These are phyloP conservation scores for Inonotus hispidus DNA, from an alignment of 1,284 basidiomycete genomes.

Conservation along the genomic window DNA sequence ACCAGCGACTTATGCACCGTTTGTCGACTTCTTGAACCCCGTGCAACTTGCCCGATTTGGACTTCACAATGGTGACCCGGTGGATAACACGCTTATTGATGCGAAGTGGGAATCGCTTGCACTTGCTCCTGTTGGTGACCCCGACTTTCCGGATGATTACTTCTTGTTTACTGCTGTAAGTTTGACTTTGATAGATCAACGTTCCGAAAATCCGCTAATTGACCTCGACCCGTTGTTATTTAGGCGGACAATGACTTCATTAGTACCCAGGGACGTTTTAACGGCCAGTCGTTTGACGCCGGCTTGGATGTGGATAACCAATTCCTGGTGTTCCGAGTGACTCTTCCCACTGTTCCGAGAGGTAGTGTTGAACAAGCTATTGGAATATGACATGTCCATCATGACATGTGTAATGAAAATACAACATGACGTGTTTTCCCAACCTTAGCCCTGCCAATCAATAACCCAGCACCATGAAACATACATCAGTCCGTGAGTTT, in stretches of 20 bases:
- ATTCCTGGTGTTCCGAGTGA: slow-evolving; percentile 61
- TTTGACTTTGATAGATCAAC: too few relatives aligned
- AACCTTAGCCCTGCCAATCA: too few relatives aligned
- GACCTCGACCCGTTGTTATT: background rate
- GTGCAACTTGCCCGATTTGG: slow-evolving; percentile 55
- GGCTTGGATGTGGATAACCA: slow-evolving; percentile 58
- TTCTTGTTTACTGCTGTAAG: slow-evolving; percentile 58
- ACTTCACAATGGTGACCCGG: slow-evolving; percentile 46
- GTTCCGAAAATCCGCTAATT: background rate
- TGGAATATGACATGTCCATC: slow-evolving; percentile 18
- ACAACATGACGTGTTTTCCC: too few relatives aligned
- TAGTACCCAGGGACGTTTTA: slow-evolving; percentile 49
- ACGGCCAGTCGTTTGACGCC: slow-evolving; percentile 49
- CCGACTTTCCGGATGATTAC: slow-evolving; percentile 52
- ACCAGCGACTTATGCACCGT: slow-evolving; percentile 50
- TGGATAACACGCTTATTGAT: slow-evolving; percentile 52
- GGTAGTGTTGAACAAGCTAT: slow-evolving; percentile 23
- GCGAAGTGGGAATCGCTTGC: slow-evolving; percentile 68
- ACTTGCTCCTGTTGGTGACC: slow-evolving; percentile 49
- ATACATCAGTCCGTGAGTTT: too few relatives aligned
- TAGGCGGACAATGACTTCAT: slow-evolving; percentile 65
- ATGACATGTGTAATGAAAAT: background rate
- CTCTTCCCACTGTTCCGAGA: slow-evolving; percentile 40
- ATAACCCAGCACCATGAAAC: too few relatives aligned
- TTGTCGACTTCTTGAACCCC: slow-evolving; percentile 49